Base-by-base conservation (phyloP, 306 rosid species). In the Cicer pinnatifidum region DNA sequence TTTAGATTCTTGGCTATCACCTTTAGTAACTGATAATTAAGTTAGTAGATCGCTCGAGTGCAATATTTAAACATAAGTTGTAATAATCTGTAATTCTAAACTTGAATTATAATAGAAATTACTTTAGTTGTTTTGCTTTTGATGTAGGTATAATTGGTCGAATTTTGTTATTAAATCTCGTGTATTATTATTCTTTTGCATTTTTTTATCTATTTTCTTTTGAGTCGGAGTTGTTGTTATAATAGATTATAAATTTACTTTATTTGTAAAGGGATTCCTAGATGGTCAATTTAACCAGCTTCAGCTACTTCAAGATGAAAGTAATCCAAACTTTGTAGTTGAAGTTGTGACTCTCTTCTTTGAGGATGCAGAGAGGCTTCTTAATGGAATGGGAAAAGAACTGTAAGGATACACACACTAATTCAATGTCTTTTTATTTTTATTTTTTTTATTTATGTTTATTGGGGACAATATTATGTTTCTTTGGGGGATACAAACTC, bases 331-430 rank as follows among this genome's bases (percentile, higher is more conserved):
- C 9, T 93, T 93, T 87, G 91, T 90, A 41, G 91, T 82, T 71
- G 93, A 93, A 82, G 97, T 90, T 52, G 89, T 90, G 17, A 82
- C 86, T 82, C 84, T 93, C 71, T 93, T 87, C 80, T 93, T 93
- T 79, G 75, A 90, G 46, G 97, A 89, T 46, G 82, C 93, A 47
- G 86, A 85, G 48, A 89, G 87, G 81, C 87, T 90, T 61, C 81
- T 93, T 20, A 82, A 80, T 82, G 96, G 89, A 73, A 82, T 93
- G 11, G 76, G 72, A 40, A 84, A 79, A 63, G 69, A 82, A 71
- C 81, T 93, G 98, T 90, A 81, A 78, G 88, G 33, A 41, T 59
- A 44, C 19, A 40, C 19, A 40, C 33, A 46, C 35, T 19, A 37
- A 12, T 73, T 69, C 37, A 13, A 4, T 58, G 12, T 40, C 44